These are phyloP conservation scores for Amphicarpaea edgeworthii DNA, from an alignment of 306 rosid species.

Conservation along the genomic window DNA sequence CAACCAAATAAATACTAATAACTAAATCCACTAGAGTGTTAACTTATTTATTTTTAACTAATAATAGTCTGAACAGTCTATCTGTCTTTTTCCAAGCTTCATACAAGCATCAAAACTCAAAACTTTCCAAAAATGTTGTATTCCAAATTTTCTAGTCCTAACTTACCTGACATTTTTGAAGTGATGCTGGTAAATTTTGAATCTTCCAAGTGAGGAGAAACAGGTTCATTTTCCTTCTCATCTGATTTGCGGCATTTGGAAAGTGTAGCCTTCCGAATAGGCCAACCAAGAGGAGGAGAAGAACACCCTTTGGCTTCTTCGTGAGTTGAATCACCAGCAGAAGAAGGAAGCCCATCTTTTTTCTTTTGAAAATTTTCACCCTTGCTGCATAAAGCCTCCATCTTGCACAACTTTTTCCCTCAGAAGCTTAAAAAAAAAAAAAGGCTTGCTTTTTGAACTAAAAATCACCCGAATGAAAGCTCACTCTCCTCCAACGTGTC, in stretches of 20 bases:
- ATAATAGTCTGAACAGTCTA: too few relatives aligned
- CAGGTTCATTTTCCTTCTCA: constrained; percentile 52
- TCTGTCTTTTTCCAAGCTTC: not conserved
- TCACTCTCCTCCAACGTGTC: constrained; percentile 28
- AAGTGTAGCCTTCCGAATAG: constrained; percentile 67
- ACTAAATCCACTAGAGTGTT: constrained; percentile 14
- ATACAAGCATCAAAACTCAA: not conserved
- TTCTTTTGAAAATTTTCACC: constrained; percentile 55
- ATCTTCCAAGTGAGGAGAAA: constrained; percentile 51
- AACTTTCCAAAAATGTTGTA: not conserved
- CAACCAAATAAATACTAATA: constrained; percentile 24
- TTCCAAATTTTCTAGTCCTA: not conserved
- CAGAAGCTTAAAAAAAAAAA: constrained; percentile 29
- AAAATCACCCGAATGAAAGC: constrained; percentile 8
- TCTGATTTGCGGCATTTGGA: constrained; percentile 59
- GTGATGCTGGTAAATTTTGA: constrained; percentile 50
- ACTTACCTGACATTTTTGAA: constrained; percentile 71
- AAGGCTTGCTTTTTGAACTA: constrained; percentile 38
- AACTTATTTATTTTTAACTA: too few relatives aligned
- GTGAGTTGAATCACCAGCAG: constrained; percentile 51
- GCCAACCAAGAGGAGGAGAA: constrained; percentile 78
- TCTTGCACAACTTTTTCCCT: constrained; percentile 47
- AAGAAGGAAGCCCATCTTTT: constrained; percentile 53
- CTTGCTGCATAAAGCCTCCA: constrained; percentile 70
- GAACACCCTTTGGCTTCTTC: constrained; percentile 56